Evolutionary conservation across 2,329 filamentous ascomycete genomes (phyloP).

Genomic region (Hawksworthiomyces lignivorus): DNA sequence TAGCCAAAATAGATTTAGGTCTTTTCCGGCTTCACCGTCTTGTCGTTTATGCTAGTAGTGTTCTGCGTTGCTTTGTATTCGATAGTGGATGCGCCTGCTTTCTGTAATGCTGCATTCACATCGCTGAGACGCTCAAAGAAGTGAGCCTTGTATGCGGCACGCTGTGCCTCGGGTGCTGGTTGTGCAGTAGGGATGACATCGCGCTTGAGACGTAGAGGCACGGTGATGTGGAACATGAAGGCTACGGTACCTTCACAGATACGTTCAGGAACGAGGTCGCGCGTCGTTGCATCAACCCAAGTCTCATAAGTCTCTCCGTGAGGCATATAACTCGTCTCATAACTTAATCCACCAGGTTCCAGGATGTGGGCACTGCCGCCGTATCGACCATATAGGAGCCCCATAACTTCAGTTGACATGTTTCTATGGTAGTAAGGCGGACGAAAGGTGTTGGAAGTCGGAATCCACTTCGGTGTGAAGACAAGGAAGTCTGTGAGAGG

Average conservation of each 20-base stretch:
- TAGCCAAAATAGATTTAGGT: no score
- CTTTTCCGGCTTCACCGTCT: neutral
- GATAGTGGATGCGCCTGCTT: neutral
- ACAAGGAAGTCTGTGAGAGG: constrained; percentile 58
- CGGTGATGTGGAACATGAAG: constrained; percentile 15
- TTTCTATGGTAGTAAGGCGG: constrained; percentile 61
- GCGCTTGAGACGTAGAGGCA: constrained; percentile 3
- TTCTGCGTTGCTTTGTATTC: neutral
- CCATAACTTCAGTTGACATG: constrained; percentile 50
- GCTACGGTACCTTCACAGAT: constrained; percentile 8
- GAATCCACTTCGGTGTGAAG: constrained; percentile 60
- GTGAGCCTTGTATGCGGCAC: constrained; percentile 4
- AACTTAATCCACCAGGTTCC: constrained; percentile 24
- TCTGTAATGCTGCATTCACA: constrained; percentile 23
- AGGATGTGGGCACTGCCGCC: constrained; percentile 21
- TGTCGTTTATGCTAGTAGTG: neutral
- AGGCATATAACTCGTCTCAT: constrained; percentile 28
- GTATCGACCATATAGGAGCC: constrained; percentile 34
- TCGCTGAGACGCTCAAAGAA: constrained; percentile 7
- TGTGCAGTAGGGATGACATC: neutral
- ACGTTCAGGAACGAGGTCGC: constrained; percentile 5
- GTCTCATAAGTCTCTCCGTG: constrained; percentile 27
- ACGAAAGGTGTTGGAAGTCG: constrained; percentile 53
- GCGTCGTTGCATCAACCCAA: constrained; percentile 21
- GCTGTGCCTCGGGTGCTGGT: neutral